Conservation (phyloP, 2,329 filamentous ascomycete genomes). For the Monilinia fructigena region DNA sequence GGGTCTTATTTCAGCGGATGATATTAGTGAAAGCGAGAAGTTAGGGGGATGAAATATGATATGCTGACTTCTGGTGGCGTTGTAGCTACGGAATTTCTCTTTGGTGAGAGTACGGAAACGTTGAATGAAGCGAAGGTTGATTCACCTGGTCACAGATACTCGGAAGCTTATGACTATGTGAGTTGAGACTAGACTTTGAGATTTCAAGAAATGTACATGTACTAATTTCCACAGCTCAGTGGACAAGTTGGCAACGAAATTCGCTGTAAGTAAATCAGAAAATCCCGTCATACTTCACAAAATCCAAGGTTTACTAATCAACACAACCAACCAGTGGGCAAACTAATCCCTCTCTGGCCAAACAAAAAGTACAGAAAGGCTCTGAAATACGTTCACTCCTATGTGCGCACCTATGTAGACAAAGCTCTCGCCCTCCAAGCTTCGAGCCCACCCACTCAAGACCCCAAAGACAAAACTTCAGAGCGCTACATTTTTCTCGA, state of each 20-base stretch:
- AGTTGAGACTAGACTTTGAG: background rate
- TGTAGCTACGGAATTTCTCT: constrained; percentile 62
- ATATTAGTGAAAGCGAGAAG: background rate
- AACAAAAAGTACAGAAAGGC: constrained; percentile 34
- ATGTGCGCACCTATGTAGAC: constrained; percentile 32
- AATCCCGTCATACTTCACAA: background rate
- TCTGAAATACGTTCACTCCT: constrained; percentile 31
- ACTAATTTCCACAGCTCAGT: constrained; percentile 25
- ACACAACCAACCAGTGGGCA: constrained; percentile 28
- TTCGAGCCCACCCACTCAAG: constrained; percentile 47
- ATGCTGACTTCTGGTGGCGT: background rate
- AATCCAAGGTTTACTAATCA: background rate
- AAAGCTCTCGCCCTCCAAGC: constrained; percentile 32
- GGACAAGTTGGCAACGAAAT: constrained; percentile 33
- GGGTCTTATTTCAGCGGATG: background rate
- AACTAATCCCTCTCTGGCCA: constrained; percentile 31
- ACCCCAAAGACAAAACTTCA: constrained; percentile 26
- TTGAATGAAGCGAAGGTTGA: constrained; percentile 34
- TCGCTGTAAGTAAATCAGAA: constrained; percentile 24
- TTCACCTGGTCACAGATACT: constrained; percentile 36
- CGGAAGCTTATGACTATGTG: constrained; percentile 41
- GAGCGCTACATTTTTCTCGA: constrained; percentile 22
- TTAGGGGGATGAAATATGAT: background rate
- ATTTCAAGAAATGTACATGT: background rate
- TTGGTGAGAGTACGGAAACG: constrained; percentile 56